Percentiles rank a stretch among this genome's conserved stretches.
These are phyloP conservation scores for Clarireedia sp. DNA, from an alignment of 2,329 filamentous ascomycete genomes.

Conservation along the genomic window DNA sequence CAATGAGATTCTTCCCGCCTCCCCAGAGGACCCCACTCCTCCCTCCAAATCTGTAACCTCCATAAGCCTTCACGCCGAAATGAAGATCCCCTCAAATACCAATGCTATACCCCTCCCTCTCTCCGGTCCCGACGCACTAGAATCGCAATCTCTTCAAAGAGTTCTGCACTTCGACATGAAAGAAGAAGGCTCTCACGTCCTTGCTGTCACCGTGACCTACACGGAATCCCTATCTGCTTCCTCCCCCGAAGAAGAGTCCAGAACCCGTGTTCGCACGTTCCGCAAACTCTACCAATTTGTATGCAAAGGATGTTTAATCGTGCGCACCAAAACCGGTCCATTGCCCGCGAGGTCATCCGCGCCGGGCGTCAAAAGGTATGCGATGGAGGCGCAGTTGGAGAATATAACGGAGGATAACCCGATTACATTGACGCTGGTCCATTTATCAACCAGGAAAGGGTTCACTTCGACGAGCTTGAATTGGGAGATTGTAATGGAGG, in stretches of 20 bases:
- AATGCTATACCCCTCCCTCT: conserved; percentile 58
- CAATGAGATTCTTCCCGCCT: conserved; percentile 55
- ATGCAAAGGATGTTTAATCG: conserved; percentile 80
- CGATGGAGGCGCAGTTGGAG: conserved; percentile 89
- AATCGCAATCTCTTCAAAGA: conserved; percentile 49
- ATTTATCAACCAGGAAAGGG: conserved; percentile 45
- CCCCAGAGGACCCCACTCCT: conserved; percentile 22
- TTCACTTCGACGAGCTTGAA: conserved; percentile 48
- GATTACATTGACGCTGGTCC: conserved; percentile 66
- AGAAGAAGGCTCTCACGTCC: conserved; percentile 87
- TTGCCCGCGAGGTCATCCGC: conserved; percentile 26
- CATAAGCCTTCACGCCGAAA: conserved; percentile 80
- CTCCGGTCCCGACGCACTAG: conserved; percentile 6
- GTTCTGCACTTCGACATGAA: conserved; percentile 82
- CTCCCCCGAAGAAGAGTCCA: conserved; percentile 29
- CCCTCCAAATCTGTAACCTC: conserved; percentile 52
- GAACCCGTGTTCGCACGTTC: conserved; percentile 66
- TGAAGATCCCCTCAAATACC: conserved; percentile 73
- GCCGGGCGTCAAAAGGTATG: conserved; percentile 42
- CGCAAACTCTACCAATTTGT: conserved; percentile 95
- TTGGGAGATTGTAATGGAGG: conserved; percentile 37
- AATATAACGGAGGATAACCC: conserved; percentile 74
- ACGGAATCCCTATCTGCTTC: conserved; percentile 72
- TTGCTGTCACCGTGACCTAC: conserved; percentile 90
- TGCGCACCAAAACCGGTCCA: conserved; percentile 76